Conservation (phyloP, 1,284 basidiomycete genomes). For the Apiotrichum laibachii region DNA sequence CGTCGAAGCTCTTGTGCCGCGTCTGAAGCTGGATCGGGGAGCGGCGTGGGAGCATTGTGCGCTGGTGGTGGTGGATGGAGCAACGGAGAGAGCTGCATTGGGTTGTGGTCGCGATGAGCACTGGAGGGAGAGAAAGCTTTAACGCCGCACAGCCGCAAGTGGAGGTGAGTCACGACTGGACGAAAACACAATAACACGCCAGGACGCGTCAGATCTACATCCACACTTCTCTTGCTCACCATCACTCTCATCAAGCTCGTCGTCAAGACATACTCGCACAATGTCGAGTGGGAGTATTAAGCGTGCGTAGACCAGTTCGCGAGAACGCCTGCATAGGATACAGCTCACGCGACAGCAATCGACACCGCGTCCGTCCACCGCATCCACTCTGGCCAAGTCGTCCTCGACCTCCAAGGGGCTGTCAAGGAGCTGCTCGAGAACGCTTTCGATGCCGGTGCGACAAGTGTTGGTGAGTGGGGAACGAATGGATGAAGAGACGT, state of each 20-base stretch:
- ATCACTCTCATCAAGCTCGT: not conserved
- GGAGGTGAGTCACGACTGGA: not conserved
- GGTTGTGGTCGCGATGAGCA: not conserved
- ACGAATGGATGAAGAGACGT: no score
- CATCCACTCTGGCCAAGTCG: slow-evolving; percentile 91
- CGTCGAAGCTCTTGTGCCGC: not conserved
- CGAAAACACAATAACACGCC: no score
- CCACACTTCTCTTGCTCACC: not conserved
- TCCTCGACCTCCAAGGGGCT: slow-evolving; percentile 86
- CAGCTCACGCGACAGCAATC: slow-evolving; percentile 56
- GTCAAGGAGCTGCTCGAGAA: slow-evolving; percentile 98
- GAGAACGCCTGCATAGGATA: no score
- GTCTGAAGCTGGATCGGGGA: not conserved
- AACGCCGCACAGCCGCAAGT: not conserved
- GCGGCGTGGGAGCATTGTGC: not conserved
- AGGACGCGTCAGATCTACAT: not conserved
- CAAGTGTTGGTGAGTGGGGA: slow-evolving; percentile 67
- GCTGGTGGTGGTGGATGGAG: not conserved
- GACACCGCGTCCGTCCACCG: slow-evolving; percentile 73
- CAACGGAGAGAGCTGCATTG: no score
- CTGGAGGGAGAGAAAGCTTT: no score
- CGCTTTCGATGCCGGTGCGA: slow-evolving; percentile 87
- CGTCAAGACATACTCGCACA: no score
- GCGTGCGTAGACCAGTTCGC: no score
- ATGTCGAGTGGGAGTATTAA: not conserved